phyloP scores from a whole-genome alignment of 306 rosid genomes.

The Lagenaria siceraria region DNA sequence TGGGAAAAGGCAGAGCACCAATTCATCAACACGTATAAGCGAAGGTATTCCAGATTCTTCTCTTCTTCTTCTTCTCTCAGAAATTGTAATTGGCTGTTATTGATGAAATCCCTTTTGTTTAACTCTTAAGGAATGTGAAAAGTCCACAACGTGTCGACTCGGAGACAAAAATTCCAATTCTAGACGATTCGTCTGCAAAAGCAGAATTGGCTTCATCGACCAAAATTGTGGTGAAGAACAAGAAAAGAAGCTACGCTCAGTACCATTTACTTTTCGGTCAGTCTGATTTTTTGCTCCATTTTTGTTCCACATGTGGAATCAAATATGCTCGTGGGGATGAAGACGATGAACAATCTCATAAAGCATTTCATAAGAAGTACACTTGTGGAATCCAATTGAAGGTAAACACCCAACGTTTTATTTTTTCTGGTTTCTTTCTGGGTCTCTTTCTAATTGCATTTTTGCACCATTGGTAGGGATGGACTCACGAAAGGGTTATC shows the following conservation, averaged over 20 bases:
- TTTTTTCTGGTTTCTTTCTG: constrained; percentile 4
- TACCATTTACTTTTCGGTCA: constrained; percentile 71
- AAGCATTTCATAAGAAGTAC: constrained; percentile 45
- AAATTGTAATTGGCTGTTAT: background rate
- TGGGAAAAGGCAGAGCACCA: constrained; percentile 52
- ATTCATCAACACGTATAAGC: constrained; percentile 33
- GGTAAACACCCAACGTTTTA: constrained; percentile 17
- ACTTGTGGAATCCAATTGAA: constrained; percentile 57
- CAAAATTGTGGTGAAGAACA: constrained; percentile 38
- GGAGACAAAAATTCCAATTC: background rate
- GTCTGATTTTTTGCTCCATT: constrained; percentile 50
- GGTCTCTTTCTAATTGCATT: background rate
- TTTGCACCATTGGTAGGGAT: constrained; percentile 35
- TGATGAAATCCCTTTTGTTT: background rate
- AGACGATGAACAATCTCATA: constrained; percentile 59
- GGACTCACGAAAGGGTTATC: constrained; percentile 45
- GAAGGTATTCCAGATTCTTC: constrained; percentile 17
- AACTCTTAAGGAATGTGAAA: constrained; percentile 8
- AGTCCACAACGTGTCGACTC: background rate
- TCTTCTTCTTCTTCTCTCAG: background rate
- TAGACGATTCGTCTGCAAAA: background rate
- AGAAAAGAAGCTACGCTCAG: constrained; percentile 80
- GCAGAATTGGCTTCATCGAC: constrained; percentile 6
- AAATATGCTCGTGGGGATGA: constrained; percentile 53
- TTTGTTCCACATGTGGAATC: constrained; percentile 49